Base-by-base conservation (phyloP, 345 rosid genomes). In the Schrenkiella parvula region DNA sequence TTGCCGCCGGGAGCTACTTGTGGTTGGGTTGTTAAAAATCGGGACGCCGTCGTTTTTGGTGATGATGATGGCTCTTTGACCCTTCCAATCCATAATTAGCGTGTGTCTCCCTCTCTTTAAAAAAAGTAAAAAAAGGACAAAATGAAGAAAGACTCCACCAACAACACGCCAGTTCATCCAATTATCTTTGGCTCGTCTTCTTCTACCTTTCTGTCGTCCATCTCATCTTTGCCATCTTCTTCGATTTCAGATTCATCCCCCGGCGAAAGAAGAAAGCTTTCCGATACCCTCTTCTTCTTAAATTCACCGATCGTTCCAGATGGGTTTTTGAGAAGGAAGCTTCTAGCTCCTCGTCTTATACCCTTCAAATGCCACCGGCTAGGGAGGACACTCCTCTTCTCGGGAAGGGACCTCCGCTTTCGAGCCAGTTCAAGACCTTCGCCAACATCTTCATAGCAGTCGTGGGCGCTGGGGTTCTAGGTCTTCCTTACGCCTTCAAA, bases 391-490 rank as follows among this genome's bases (percentile, higher is more conserved):
- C 95, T n/a, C 96, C 98, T 25, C 90, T 92, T 8, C 43, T 92
- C 52, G 84, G 84, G 29, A 70, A 76, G 28, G 54, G 17, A 4
- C 35, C 71, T 10, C 83, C 84, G 3, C 67, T 91, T 0, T 90
- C 95, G 0, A 84, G 91, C 19, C 92, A 71, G 29, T 65, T 82
- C 63, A 93, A 93, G 81, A 91, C 97, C 50, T 82, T 91, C 47
- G 97, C 97, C 54, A 93, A 93, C 71, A 86, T 91, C 46, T 93
- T 93, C 87, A 93, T 93, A 1, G 86, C 97, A 14, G 72, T 88
- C 15, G 96, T 90, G 0, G 98, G 97, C 13, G 90, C 97, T 17
- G 98, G 97, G 42, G 96, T 93, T 54, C 76, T 93, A 1, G 98
- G 98, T 14, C 83, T 93, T 11, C 97, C 98, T 12, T 91, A 91